Conservation (phyloP, 2,329 filamentous ascomycete genomes). For the Stemphylium lycopersici region DNA sequence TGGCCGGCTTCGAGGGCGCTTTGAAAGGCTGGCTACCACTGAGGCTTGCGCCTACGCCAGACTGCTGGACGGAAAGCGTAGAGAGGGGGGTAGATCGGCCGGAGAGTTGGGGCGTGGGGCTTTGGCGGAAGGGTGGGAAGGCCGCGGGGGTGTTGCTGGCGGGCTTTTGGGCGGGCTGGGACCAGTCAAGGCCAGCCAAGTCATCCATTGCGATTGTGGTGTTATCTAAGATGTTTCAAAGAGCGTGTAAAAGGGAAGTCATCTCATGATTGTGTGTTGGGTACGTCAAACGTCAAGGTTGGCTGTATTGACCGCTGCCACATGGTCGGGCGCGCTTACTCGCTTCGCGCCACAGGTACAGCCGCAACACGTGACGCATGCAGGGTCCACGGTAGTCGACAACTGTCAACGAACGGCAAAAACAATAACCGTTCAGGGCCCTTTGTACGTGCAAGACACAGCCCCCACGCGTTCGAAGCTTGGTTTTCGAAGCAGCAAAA, state of each 20-base stretch:
- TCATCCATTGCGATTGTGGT: conserved; percentile 56
- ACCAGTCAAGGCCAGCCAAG: conserved; percentile 57
- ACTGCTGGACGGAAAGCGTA: conserved; percentile 47
- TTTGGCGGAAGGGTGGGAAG: conserved; percentile 46
- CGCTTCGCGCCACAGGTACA: conserved; percentile 16
- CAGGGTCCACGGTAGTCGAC: conserved; percentile 6
- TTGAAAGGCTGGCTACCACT: conserved; percentile 51
- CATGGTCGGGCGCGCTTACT: conserved; percentile 15
- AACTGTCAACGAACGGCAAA: neutral
- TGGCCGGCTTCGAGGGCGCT: conserved; percentile 59
- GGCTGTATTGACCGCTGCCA: conserved; percentile 7
- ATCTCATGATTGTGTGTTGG: conserved; percentile 30
- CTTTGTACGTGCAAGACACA: neutral
- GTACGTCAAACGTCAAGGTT: neutral
- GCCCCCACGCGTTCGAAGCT: neutral
- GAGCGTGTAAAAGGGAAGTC: conserved; percentile 12
- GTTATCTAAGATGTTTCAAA: conserved; percentile 6
- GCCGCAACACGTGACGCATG: conserved; percentile 19
- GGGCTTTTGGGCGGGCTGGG: conserved; percentile 37
- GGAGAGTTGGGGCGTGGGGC: conserved; percentile 48
- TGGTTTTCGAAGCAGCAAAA: neutral
- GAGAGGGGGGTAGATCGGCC: conserved; percentile 49
- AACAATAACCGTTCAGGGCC: neutral
- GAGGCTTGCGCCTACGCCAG: conserved; percentile 44
- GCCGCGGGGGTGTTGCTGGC: conserved; percentile 34